phyloP scores from a whole-genome alignment of 495 filamentous ascomycete genomes.

The Endocarpon pusillum region DNA sequence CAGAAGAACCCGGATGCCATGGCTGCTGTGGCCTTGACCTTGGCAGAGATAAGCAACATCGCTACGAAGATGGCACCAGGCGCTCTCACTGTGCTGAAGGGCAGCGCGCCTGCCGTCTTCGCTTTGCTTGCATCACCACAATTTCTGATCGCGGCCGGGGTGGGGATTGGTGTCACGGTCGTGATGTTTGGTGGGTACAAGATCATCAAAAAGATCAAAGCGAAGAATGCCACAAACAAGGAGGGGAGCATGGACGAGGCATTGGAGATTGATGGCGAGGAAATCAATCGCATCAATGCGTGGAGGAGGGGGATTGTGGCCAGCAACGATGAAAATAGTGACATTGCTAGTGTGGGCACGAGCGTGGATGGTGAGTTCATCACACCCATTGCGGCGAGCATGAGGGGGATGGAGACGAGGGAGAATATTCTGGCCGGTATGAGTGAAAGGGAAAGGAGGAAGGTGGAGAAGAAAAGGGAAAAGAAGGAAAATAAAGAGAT shows the following conservation, averaged over 20 bases:
- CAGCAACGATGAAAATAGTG: no score
- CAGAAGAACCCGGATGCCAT: slow-evolving; percentile 87
- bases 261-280: slow-evolving; percentile 36
- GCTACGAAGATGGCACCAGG: slow-evolving; percentile 71
- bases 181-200: slow-evolving; percentile 93
- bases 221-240: slow-evolving; percentile 23
- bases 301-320: slow-evolving; percentile 82
- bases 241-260: slow-evolving; percentile 38
- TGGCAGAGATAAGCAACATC: slow-evolving; percentile 77
- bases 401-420: slow-evolving; percentile 38
- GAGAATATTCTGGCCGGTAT: no score
- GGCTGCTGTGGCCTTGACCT: slow-evolving; percentile 79
- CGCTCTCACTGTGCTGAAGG: slow-evolving; percentile 56
- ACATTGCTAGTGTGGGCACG: slow-evolving; percentile 40
- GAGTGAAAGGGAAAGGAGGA: slow-evolving; percentile 15
- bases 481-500: slow-evolving; percentile 8
- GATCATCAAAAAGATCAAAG: slow-evolving; percentile 73
- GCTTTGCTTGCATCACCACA: slow-evolving; percentile 77
- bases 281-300: slow-evolving; percentile 50
- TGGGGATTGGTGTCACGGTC: slow-evolving; percentile 77
- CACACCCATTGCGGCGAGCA: slow-evolving; percentile 53
- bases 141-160: slow-evolving; percentile 80
- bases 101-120: slow-evolving; percentile 65
- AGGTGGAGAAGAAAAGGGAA: slow-evolving; percentile 14
- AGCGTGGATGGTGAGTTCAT: slow-evolving; percentile 77